Conservation (phyloP, 768 basidiomycete species). For the Leucosporidium creatinivorum region DNA sequence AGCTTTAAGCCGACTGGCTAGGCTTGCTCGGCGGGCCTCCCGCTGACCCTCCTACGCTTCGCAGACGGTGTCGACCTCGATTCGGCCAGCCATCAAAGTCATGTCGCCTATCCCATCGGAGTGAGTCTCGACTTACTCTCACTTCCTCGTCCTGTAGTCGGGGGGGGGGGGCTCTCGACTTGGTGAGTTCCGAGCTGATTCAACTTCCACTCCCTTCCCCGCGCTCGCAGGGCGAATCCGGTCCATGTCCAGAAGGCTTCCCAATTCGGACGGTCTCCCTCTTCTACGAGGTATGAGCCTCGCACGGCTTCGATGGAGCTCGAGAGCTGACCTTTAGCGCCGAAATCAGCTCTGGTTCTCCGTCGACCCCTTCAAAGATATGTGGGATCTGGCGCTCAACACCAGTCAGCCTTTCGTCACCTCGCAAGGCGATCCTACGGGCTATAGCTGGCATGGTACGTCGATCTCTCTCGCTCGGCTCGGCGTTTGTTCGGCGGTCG, state of each 20-base stretch:
- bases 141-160: too few species aligned
- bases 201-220: too few species aligned
- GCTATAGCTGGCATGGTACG: slow-evolving; percentile 17
- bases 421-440: slow-evolving; percentile 25
- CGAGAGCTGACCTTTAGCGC: too few species aligned
- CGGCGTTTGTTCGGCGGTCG: not conserved
- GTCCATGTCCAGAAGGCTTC: not conserved
- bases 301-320: too few species aligned
- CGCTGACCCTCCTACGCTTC: too few species aligned
- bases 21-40: too few species aligned
- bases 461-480: not conserved
- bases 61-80: slow-evolving; percentile 44
- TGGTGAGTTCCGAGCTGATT: too few species aligned
- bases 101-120: slow-evolving; percentile 7
- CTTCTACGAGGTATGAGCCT: slow-evolving; percentile 19
- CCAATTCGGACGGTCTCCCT: not conserved
- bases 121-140: too few species aligned
- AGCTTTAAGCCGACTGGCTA: too few species aligned
- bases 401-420: slow-evolving; percentile 21
- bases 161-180: too few species aligned
- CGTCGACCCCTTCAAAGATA: slow-evolving; percentile 17
- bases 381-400: slow-evolving; percentile 14
- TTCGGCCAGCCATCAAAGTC: slow-evolving; percentile 32
- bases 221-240: slow-evolving; percentile 16
- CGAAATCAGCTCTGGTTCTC: not conserved